Conservation (phyloP, 257 asterid genomes). For the Datura wrightii region DNA sequence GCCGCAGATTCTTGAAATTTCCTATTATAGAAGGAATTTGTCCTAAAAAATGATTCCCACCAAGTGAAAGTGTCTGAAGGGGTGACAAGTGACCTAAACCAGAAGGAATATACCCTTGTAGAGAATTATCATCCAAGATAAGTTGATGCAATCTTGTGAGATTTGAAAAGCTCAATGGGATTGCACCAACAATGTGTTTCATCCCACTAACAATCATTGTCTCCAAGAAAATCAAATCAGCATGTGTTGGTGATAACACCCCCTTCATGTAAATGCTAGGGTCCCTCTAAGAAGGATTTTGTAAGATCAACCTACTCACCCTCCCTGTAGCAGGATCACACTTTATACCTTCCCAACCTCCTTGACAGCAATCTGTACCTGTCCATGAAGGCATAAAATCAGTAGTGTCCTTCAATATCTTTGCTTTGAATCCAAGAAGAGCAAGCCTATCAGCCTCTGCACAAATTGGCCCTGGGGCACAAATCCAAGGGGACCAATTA, state of each 20-base stretch:
- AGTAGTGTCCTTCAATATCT: too few species aligned
- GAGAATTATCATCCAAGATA: constrained; percentile 74
- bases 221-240: constrained; percentile 63
- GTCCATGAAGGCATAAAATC: constrained; percentile 76
- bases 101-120: constrained; percentile 69
- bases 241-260: constrained; percentile 61
- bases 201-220: constrained; percentile 74
- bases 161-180: constrained; percentile 65
- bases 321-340: constrained; percentile 65
- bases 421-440: too few species aligned
- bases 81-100: constrained; percentile 51
- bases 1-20: too few species aligned
- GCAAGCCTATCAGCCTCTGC: too few species aligned
- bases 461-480: too few species aligned
- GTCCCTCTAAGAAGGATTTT: constrained; percentile 52
- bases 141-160: constrained; percentile 67
- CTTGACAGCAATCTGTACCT: constrained; percentile 75
- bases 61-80: constrained; percentile 59
- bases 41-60: too few species aligned
- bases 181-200: constrained; percentile 58
- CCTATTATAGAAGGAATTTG: too few species aligned
- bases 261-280: constrained; percentile 71
- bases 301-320: constrained; percentile 64
- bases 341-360: constrained; percentile 94
- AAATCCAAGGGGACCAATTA: constrained; percentile 86